Percentiles rank a stretch among this genome's conserved stretches.
Evolutionary conservation across 2,329 filamentous ascomycete species (phyloP).

Genomic region (Arthrobotrys entomopaga): DNA sequence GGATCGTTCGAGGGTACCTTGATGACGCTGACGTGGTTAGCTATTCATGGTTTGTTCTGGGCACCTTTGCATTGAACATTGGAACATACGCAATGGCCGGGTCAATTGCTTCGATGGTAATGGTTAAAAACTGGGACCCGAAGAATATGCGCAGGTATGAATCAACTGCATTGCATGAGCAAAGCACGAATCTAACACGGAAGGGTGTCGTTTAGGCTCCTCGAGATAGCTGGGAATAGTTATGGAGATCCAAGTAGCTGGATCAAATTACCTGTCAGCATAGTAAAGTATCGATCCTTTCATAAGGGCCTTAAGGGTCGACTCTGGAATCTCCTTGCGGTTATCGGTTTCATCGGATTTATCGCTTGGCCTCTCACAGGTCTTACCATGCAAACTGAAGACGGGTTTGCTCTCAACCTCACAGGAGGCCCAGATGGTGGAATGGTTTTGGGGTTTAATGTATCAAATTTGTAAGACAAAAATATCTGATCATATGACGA

Average conservation of each 20-base stretch:
- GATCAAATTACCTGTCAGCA: background rate
- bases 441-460: background rate
- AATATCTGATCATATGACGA: too few species aligned
- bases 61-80: slow-evolving; percentile 18
- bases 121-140: slow-evolving; percentile 2
- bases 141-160: slow-evolving; percentile 11
- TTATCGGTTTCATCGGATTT: slow-evolving; percentile 20
- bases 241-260: slow-evolving; percentile 22
- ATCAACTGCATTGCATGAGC: too few species aligned
- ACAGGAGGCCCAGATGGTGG: background rate
- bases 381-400: slow-evolving; percentile 37
- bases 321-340: slow-evolving; percentile 15
- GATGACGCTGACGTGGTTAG: slow-evolving; percentile 22
- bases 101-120: slow-evolving; percentile 20
- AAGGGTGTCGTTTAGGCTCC: slow-evolving; percentile 15
- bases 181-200: too few species aligned
- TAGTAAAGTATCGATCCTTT: background rate
- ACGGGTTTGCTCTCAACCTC: slow-evolving; percentile 12
- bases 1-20: slow-evolving; percentile 8
- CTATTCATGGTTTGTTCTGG: slow-evolving; percentile 34
- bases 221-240: slow-evolving; percentile 3
- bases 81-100: slow-evolving; percentile 18
- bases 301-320: background rate
- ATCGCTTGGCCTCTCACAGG: slow-evolving; percentile 29
- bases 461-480: background rate